Percentiles rank a stretch among this genome's conserved stretches.
Evolutionary conservation across 2,329 filamentous ascomycete genomes (phyloP).

Genomic region (Trichoderma harzianum): DNA sequence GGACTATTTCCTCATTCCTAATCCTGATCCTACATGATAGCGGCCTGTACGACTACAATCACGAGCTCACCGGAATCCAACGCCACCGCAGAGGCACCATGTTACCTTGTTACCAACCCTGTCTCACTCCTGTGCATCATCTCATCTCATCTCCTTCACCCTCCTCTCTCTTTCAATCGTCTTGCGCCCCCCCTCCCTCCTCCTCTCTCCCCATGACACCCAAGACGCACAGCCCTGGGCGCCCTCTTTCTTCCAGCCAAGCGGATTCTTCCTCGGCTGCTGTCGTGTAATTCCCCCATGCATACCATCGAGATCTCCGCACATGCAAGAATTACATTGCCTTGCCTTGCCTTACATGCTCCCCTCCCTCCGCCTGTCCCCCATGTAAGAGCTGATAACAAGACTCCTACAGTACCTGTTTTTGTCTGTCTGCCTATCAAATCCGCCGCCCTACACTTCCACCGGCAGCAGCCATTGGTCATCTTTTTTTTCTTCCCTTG

Average conservation of each 20-base stretch:
- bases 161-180: background rate
- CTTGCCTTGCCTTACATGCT: constrained; percentile 1
- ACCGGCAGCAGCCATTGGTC: background rate
- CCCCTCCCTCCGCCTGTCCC: background rate
- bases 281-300: constrained; percentile 24
- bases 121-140: background rate
- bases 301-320: constrained; percentile 29
- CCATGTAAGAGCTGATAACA: background rate
- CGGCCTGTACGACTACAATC: background rate
- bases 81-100: background rate
- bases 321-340: constrained; percentile 21
- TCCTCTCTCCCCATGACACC: background rate
- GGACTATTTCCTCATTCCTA: background rate
- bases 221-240: background rate
- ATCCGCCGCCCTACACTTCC: background rate
- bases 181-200: background rate
- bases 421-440: background rate
- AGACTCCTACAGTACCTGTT: background rate
- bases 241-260: background rate
- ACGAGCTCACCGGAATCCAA: background rate
- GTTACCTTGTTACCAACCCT: background rate
- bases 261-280: constrained; percentile 15
- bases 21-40: background rate
- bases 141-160: background rate
- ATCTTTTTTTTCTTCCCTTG: background rate